A percentile compares a stretch with the other conserved stretches of the same genome.
phyloP scores from a whole-genome alignment of 163 green algal species.

The Chloromonas sp. region DNA sequence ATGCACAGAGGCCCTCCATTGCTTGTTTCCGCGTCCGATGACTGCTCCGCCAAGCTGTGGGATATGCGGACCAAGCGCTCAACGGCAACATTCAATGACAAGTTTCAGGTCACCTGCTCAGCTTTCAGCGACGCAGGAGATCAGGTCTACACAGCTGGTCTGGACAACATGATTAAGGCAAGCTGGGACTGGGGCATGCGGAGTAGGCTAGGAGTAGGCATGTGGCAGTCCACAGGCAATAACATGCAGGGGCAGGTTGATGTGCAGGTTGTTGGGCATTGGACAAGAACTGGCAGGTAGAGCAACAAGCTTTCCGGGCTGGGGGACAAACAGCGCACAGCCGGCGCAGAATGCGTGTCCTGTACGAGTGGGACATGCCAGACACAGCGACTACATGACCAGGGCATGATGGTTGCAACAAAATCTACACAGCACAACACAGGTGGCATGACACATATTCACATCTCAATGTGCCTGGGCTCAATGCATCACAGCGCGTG shows the following conservation, averaged over 20 bases:
- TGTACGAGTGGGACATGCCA: too few species aligned
- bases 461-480: too few species aligned
- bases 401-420: too few species aligned
- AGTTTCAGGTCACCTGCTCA: slow-evolving; percentile 75
- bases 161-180: slow-evolving; percentile 82
- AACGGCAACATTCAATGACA: slow-evolving; percentile 68
- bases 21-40: slow-evolving; percentile 78
- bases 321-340: too few species aligned
- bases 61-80: slow-evolving; percentile 74
- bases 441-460: too few species aligned
- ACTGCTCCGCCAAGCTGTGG: slow-evolving; percentile 85
- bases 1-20: slow-evolving; percentile 71
- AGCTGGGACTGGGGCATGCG: slow-evolving; percentile 6
- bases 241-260: slow-evolving; percentile 7
- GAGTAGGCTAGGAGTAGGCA: neutral
- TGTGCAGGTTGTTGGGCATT: neutral
- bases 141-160: slow-evolving; percentile 80
- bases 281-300: too few species aligned
- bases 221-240: neutral
- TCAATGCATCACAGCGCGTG: too few species aligned
- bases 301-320: too few species aligned
- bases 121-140: slow-evolving; percentile 73
- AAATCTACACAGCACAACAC: too few species aligned
- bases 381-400: too few species aligned
- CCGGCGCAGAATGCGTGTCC: too few species aligned